These are phyloP conservation scores for Globisporangium recalcitrans DNA, from an alignment of 352 stramenopile genomes.

Conservation along the genomic window DNA sequence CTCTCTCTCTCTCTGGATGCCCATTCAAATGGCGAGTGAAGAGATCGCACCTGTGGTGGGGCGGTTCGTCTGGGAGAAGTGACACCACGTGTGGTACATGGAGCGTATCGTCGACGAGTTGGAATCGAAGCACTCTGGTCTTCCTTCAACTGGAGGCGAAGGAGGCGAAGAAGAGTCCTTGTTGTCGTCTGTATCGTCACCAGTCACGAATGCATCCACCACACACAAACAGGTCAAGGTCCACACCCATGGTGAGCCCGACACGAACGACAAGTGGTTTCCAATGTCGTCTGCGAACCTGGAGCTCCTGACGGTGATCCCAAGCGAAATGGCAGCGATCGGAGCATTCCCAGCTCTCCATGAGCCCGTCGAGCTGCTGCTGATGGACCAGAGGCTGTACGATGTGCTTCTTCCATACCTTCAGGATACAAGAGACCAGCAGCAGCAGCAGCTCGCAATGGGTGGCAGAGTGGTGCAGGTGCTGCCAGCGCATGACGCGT, in stretches of 20 bases:
- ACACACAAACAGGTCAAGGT: constrained; percentile 6
- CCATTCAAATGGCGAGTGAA: neutral
- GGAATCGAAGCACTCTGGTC: neutral
- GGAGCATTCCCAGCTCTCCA: constrained; percentile 30
- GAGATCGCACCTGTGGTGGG: neutral
- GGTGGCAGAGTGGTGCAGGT: constrained; percentile 36
- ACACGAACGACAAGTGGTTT: constrained; percentile 48
- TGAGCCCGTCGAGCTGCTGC: constrained; percentile 36
- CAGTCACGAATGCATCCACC: neutral
- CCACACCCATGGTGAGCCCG: constrained; percentile 43
- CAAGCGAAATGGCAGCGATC: constrained; percentile 24
- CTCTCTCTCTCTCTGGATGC: neutral
- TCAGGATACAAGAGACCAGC: too few relatives aligned
- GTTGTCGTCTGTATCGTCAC: neutral
- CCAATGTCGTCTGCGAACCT: constrained; percentile 19
- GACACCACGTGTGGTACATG: constrained; percentile 45
- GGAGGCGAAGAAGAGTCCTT: neutral
- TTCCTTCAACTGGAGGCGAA: neutral
- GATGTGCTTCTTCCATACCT: constrained; percentile 7
- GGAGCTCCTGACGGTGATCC: constrained; percentile 23
- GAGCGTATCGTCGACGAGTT: constrained; percentile 25
- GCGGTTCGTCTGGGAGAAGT: constrained; percentile 38
- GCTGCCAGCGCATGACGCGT: constrained; percentile 39
- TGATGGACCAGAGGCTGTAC: constrained; percentile 25
- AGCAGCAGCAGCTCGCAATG: constrained; percentile 19